Evolutionary conservation across 148 eudicot genomes (phyloP), one percentile per base, ranked within the genome.

Genomic region (Amaranthus hypochondriacus): DNA sequence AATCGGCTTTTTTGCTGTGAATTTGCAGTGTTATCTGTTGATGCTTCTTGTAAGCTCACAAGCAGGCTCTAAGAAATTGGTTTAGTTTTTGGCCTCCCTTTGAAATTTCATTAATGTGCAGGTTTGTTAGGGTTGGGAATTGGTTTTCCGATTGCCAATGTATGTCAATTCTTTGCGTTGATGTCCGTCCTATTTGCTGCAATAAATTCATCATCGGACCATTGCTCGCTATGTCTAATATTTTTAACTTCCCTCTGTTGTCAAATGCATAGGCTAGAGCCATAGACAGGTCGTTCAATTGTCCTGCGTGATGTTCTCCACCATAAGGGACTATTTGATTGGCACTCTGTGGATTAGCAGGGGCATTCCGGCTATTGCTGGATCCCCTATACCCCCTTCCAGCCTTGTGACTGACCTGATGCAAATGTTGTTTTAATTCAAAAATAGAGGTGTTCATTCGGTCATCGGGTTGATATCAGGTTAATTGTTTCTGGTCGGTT

Each of bases 81-180:
- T 90, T 90, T 14, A 95, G 61, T 73, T 86, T 95, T 66, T 89
- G 94, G 13, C 90, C 87, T 11, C 99, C 96, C 73, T 86, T 95
- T 18, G 97, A 87, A 70, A 95, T 81, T 78, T 95, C 97, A 59
- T 83, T 83, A 18, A 95, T 78, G 56, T 92, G 99, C 76, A 87
- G 69, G 66, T 72, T 71, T 39, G 96, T 83, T 66, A 87, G 76
- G 43, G 83, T 78, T 10, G 87, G 89, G 14, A 80, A 82, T 71
- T 77, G 91, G 62, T 68, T 65, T 21, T 52, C 79, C 47, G 96
- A 79, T 66, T 78, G 75, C 77, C 72, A 72, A 21, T 76, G 80
- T 56, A 50, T 81, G 43, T 65, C 75, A 58, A 68, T 79, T 11
- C 70, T 56, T 74, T 76, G 88, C 84, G 73, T 81, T 61, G 96